These are phyloP conservation scores for Dendrocalamus sinicus DNA, from an alignment of 176 grass and related monocot species.

Conservation along the genomic window DNA sequence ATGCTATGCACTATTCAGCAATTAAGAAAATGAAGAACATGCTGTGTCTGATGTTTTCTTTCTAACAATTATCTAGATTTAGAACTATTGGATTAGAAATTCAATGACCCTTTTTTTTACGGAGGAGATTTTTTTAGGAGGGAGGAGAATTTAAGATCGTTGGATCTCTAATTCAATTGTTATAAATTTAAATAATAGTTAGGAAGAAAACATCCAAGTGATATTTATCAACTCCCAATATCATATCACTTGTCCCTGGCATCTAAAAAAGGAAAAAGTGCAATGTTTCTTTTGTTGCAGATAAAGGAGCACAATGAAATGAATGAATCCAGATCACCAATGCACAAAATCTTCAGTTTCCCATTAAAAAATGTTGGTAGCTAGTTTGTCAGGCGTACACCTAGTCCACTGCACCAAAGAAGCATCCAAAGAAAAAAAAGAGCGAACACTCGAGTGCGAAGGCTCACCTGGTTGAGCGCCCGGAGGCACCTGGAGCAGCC, in stretches of 20 bases:
- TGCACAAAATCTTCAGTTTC: neutral
- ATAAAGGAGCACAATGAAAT: neutral
- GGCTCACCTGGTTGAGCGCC: conserved; percentile 69
- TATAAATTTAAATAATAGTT: too few relatives aligned
- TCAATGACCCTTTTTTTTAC: too few relatives aligned
- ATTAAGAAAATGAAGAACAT: neutral
- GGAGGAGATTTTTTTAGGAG: too few relatives aligned
- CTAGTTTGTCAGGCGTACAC: neutral
- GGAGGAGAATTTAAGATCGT: too few relatives aligned
- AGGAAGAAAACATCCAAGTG: too few relatives aligned
- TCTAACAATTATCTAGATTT: too few relatives aligned
- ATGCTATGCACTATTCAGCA: neutral
- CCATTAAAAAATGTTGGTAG: neutral
- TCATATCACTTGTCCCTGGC: neutral
- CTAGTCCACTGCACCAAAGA: neutral
- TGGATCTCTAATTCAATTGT: too few relatives aligned
- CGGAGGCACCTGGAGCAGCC: conserved; percentile 74
- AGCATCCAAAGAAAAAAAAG: neutral
- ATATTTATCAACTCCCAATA: neutral
- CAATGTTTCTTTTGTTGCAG: neutral
- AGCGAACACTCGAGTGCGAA: neutral
- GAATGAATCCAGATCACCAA: neutral
- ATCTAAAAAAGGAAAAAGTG: neutral
- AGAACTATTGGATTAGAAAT: too few relatives aligned
- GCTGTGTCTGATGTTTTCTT: neutral